Evolutionary conservation across 192 early-diverging fungal genomes (phyloP).

Genomic region (Coemansia sp.): DNA sequence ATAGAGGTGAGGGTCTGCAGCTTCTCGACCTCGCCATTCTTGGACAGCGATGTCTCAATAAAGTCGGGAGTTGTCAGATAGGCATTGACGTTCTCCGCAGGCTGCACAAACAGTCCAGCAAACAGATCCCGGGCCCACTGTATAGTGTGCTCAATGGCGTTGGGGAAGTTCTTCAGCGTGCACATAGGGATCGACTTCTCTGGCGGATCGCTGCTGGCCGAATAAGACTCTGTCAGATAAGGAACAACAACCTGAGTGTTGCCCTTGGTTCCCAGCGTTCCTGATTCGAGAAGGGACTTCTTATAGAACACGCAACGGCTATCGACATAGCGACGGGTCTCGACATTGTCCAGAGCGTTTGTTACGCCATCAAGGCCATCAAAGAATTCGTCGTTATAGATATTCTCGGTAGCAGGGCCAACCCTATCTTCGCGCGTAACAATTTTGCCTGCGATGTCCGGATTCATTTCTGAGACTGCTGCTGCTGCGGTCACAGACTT

Average conservation of each 20-base stretch:
- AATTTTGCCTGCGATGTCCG: constrained; percentile 69
- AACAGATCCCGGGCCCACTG: constrained; percentile 98
- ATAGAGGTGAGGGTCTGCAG: constrained; percentile 80
- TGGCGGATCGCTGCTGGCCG: constrained; percentile 95
- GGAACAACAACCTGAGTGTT: constrained; percentile 99
- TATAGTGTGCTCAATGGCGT: constrained; percentile 84
- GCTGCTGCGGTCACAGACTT: constrained; percentile 89
- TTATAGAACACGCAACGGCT: constrained; percentile 94
- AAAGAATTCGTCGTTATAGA: constrained; percentile 95
- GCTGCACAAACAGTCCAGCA: constrained; percentile 88
- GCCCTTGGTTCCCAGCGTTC: constrained; percentile 98
- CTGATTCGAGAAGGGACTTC: constrained; percentile 95
- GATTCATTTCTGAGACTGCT: constrained; percentile 93
- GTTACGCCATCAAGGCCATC: constrained; percentile 86
- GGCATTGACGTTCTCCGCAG: constrained; percentile 92
- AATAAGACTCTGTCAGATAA: constrained; percentile 95
- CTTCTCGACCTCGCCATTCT: constrained; percentile 66
- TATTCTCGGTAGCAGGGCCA: constrained; percentile 87
- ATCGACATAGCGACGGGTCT: constrained; percentile 97
- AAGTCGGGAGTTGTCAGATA: constrained; percentile 88
- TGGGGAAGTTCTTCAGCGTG: constrained; percentile 89
- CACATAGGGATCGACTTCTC: constrained; percentile 93
- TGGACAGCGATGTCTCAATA: constrained; percentile 71
- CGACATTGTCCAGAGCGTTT: constrained; percentile 98
- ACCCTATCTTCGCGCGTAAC: constrained; percentile 89